These are phyloP conservation scores for Cryphonectria parasitica DNA, from an alignment of 2,329 filamentous ascomycete species.

Conservation along the genomic window DNA sequence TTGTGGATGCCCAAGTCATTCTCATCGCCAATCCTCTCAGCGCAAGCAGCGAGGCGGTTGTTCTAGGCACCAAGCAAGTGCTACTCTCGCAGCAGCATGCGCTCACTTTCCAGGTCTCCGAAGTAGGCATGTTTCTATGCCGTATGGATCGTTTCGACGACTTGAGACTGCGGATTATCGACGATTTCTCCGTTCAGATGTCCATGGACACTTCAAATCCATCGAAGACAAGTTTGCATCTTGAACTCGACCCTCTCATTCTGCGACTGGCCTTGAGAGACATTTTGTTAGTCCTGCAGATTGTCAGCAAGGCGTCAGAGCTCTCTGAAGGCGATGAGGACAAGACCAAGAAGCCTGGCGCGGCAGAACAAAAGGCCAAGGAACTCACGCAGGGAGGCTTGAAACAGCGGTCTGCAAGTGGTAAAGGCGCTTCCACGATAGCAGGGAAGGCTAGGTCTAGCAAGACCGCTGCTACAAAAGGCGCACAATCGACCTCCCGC, in stretches of 20 bases:
- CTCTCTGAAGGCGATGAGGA: constrained; percentile 69
- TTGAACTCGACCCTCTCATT: constrained; percentile 89
- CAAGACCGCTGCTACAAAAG: constrained; percentile 33
- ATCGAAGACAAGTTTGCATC: constrained; percentile 75
- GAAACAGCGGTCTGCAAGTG: constrained; percentile 61
- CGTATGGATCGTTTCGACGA: constrained; percentile 98
- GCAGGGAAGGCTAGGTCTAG: constrained; percentile 45
- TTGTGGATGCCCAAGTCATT: constrained; percentile 96
- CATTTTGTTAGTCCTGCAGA: constrained; percentile 91
- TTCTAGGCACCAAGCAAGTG: constrained; percentile 91
- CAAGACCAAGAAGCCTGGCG: constrained; percentile 42
- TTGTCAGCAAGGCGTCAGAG: constrained; percentile 87
- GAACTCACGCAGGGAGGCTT: constrained; percentile 54
- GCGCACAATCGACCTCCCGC: constrained; percentile 19
- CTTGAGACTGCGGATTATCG: constrained; percentile 85
- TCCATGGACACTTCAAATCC: constrained; percentile 74
- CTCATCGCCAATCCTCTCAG: constrained; percentile 93
- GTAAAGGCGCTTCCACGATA: constrained; percentile 57
- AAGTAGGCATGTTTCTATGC: constrained; percentile 97
- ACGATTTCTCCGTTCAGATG: constrained; percentile 92
- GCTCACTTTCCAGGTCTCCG: constrained; percentile 87
- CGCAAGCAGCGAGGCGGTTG: constrained; percentile 90
- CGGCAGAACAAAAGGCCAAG: constrained; percentile 59
- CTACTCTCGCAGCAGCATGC: constrained; percentile 93
- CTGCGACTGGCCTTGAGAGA: constrained; percentile 89